These are phyloP conservation scores for Clonostachys byssicola DNA, from an alignment of 2,329 filamentous ascomycete species.

Conservation along the genomic window DNA sequence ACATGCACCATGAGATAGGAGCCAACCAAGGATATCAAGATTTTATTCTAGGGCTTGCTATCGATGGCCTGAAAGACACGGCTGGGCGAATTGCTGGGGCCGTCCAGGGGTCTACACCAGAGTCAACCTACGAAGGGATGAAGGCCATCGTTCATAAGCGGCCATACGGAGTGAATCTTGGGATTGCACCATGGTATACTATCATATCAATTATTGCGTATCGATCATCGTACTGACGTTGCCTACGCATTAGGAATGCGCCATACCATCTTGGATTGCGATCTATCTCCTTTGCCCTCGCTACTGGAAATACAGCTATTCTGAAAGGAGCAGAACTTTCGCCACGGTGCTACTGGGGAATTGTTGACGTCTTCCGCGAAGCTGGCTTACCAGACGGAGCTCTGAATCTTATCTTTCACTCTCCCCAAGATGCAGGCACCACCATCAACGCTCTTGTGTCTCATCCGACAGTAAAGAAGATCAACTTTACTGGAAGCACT, in stretches of 20 bases:
- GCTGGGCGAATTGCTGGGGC: constrained; percentile 22
- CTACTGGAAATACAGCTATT: constrained; percentile 66
- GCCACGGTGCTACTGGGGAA: constrained; percentile 55
- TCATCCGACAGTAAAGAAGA: constrained; percentile 17
- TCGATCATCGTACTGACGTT: not conserved
- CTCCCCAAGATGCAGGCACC: constrained; percentile 57
- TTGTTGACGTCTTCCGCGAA: constrained; percentile 58
- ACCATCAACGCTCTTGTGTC: constrained; percentile 63
- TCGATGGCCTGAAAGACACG: constrained; percentile 24
- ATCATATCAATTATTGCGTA: not conserved
- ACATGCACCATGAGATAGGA: constrained; percentile 40
- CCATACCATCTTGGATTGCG: constrained; percentile 2
- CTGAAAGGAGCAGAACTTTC: constrained; percentile 65
- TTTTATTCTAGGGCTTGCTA: constrained; percentile 21
- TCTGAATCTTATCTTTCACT: constrained; percentile 62
- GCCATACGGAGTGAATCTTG: constrained; percentile 20
- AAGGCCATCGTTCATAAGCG: constrained; percentile 51
- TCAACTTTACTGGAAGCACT: constrained; percentile 38
- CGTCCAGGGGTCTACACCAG: constrained; percentile 17
- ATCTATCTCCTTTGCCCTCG: constrained; percentile 31
- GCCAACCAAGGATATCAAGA: constrained; percentile 9
- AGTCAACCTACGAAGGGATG: constrained; percentile 10
- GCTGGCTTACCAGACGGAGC: constrained; percentile 69
- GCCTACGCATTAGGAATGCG: not conserved
- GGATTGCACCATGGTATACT: constrained; percentile 19